These are phyloP conservation scores for Paecilomyces sp. DNA, from an alignment of 2,329 filamentous ascomycete species.

Conservation along the genomic window DNA sequence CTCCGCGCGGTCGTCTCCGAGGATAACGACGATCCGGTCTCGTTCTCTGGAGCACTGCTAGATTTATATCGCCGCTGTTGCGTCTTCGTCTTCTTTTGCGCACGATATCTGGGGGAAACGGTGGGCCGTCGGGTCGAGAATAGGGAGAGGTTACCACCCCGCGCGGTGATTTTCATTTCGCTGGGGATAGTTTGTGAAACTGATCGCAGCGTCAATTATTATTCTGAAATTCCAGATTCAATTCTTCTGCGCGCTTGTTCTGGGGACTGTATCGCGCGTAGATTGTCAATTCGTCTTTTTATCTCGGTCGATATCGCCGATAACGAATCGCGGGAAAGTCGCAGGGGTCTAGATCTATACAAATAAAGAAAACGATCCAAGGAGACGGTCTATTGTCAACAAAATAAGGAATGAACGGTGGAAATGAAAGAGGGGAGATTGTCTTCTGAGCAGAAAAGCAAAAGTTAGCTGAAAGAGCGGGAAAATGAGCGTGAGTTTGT, in stretches of 20 bases:
- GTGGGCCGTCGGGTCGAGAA: not conserved
- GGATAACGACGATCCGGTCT: not conserved
- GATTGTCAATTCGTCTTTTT: no score
- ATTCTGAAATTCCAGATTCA: not conserved
- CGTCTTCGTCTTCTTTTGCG: not conserved
- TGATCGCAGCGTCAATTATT: not conserved
- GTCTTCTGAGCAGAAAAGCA: constrained; percentile 1
- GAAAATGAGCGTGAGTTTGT: not conserved
- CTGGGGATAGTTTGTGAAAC: no score
- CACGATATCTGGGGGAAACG: not conserved
- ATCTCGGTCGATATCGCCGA: no score
- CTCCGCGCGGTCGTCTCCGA: not conserved
- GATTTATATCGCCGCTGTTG: not conserved
- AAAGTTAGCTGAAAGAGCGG: not conserved
- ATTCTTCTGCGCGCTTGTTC: no score
- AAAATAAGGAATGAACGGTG: not conserved
- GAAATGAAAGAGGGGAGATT: not conserved
- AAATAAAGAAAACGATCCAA: no score
- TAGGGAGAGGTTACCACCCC: not conserved
- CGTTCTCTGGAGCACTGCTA: not conserved
- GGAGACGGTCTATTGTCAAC: no score
- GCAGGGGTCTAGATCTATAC: no score
- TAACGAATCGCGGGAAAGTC: no score
- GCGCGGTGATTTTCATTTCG: not conserved
- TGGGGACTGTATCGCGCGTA: no score